Evolutionary conservation across 23 red algal species (phyloP), one percentile per base, ranked within the genome.

Genomic region (Gracilaria caudata): DNA sequence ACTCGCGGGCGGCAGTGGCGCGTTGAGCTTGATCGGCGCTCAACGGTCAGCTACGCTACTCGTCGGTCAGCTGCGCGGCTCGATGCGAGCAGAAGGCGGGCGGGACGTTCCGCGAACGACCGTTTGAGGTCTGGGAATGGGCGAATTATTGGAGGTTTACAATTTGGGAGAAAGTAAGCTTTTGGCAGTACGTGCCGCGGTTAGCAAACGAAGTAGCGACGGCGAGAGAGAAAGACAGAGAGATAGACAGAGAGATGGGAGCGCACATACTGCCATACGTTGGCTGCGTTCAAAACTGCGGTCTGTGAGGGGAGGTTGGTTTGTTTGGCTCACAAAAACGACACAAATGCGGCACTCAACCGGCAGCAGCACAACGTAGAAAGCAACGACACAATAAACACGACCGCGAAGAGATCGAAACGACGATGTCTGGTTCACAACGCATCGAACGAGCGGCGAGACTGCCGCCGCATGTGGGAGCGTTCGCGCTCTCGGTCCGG

Each of bases 401-500:
- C 46, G 46, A 14, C 8, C 8, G 46, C 8, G 46, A 49, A 49
- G 13, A 49, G 13, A 49, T 9, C 53, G 21, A 56, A 56, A 56
- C 53, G 53, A 56, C 7, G 58, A 63, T 6, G 21, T 45, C 41
- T 21, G 38, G 3, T 49, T 49, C 43, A 75, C 37, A 75, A 29
- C 38, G 25, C n/a, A 9, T 75, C 70, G 9, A 75, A 47, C 19
- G 70, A 75, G 39, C 70, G 70, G 6, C 70, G 37, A n/a, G 70
- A 75, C 9, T n/a, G 70, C 23, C 70, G 70, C 37, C 70, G 37
- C 3, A 26, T 36, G 19, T 75, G 70, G 3, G 70, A 19, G 40
- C 70, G 70, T 49, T 75, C 70, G 25, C 70, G 70, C 7, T 75
- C 70, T 3, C 70, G 37, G 2, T 75, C 70, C 2, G 70, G 82